phyloP scores from a whole-genome alignment of 1,284 basidiomycete genomes.

The Sporisorium iseilematis-ciliati region DNA sequence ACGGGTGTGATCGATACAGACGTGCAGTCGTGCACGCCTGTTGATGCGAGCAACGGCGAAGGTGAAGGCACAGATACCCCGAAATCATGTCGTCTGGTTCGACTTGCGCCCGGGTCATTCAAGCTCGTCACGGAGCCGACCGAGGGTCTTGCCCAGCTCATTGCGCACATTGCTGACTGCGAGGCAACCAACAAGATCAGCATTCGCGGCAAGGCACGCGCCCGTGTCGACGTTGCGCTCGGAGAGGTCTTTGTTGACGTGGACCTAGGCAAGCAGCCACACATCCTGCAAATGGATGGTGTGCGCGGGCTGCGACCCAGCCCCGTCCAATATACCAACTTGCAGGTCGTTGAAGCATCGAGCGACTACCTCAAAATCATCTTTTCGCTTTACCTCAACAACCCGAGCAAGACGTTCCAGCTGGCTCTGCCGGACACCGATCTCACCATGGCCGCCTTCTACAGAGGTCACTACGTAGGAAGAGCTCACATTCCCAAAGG shows the following conservation, averaged over 20 bases:
- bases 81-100: conserved; percentile 18
- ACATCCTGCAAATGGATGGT: conserved; percentile 36
- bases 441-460: conserved; percentile 56
- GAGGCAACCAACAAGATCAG: conserved; percentile 52
- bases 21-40: conserved; percentile 26
- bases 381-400: conserved; percentile 58
- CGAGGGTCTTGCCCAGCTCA: conserved; percentile 41
- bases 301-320: conserved; percentile 41
- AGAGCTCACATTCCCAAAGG: conserved; percentile 45
- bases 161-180: conserved; percentile 53
- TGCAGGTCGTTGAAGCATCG: conserved; percentile 52
- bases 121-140: conserved; percentile 25
- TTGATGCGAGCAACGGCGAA: conserved; percentile 4
- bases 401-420: conserved; percentile 49
- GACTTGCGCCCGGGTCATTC: conserved; percentile 32
- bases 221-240: conserved; percentile 43
- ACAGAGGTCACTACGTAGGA: conserved; percentile 48
- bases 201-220: conserved; percentile 47
- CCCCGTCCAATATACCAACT: conserved; percentile 55
- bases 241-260: conserved; percentile 51
- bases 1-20: conserved; percentile 35
- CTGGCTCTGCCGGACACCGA: conserved; percentile 48
- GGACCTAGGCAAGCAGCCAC: conserved; percentile 38
- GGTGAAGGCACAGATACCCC: neutral
- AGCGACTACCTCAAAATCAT: conserved; percentile 48